Evolutionary conservation across 768 basidiomycete species (phyloP).

Genomic region (Trametes cubensis): DNA sequence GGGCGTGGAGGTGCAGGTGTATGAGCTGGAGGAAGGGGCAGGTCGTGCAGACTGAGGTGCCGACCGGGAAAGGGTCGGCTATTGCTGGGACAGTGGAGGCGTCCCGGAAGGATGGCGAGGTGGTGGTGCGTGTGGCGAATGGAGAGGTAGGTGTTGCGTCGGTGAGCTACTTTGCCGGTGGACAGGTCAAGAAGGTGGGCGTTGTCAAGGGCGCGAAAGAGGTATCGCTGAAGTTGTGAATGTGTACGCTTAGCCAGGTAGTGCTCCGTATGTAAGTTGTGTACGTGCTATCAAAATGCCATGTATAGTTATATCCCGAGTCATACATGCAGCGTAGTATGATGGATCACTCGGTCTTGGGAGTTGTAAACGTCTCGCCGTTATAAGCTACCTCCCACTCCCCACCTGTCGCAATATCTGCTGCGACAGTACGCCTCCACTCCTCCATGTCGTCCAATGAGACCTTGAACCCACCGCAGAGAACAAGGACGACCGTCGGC

Average conservation of each 20-base stretch:
- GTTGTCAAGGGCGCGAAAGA: conserved; percentile 10
- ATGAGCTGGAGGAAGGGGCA: conserved; percentile 54
- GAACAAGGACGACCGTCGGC: conserved; percentile 61
- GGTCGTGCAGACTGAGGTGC: conserved; percentile 43
- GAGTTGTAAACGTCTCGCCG: conserved; percentile 12
- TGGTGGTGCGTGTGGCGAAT: conserved; percentile 25
- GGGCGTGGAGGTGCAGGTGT: conserved; percentile 53
- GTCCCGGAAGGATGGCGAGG: conserved; percentile 35
- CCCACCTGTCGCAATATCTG: conserved; percentile 34
- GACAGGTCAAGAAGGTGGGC: conserved; percentile 1
- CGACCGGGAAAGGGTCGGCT: conserved; percentile 44
- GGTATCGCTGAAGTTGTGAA: conserved; percentile 21
- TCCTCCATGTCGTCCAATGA: conserved; percentile 54
- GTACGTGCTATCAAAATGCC: too few species aligned
- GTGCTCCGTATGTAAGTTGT: conserved; percentile 1
- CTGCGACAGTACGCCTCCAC: conserved; percentile 46
- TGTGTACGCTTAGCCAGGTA: neutral
- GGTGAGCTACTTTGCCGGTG: conserved; percentile 20
- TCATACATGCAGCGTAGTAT: neutral
- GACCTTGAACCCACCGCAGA: conserved; percentile 74
- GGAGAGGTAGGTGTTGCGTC: conserved; percentile 22
- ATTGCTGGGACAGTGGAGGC: conserved; percentile 47
- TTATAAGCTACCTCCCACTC: conserved; percentile 30
- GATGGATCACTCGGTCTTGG: conserved; percentile 9
- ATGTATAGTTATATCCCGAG: neutral